Base-by-base conservation (phyloP, 371 early-diverging fungal genomes). In the Capillidium rhysosporum region DNA sequence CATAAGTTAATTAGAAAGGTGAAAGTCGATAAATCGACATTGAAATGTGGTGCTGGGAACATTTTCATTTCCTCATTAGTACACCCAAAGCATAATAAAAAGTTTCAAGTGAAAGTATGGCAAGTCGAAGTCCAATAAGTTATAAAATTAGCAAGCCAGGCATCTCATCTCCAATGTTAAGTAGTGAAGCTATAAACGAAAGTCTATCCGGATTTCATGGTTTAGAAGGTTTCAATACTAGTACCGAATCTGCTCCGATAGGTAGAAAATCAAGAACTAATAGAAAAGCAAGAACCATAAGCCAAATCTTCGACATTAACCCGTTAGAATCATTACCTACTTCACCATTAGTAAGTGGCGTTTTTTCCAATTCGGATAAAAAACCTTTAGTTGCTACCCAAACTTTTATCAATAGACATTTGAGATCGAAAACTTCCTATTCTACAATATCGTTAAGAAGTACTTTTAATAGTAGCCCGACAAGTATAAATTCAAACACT, bases 321-420 rank as follows among this genome's bases (percentile, higher is more conserved):
- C 51, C 51, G 10, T 23, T 31, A 10, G 51, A 51, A 4, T 18
- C 16, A 8, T 34, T 51, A 38, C 28, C 51, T 12, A 38, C 20
- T 51, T 51, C 51, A 16, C 51, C 51, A 39, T 14, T 51, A 28
- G 51, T 34, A 9, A 51, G 25, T 51, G 51, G 25, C 28, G 24
- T 51, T 23, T 51, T 51, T 29, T n/a, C 51, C 7, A 38, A 23
- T 24, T 34, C 30, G 7, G 51, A 51, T 12, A 47, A 47, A 29
- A 29, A 20, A 16, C 43, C 43, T 5, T 43, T 43, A 18, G 29
- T 29, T 12, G 34, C 51, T 31, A 51, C 51, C 16, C 28, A 51
- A 29, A 51, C 8, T 8, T 51, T 51, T 34, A 25, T 51, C 28
- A 51, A 23, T 39, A 20, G 40, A n/a, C 47, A 29, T 24, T 28